Evolutionary conservation across 2,329 filamentous ascomycete species (phyloP).

Genomic region (Amauroascus verrucosus): DNA sequence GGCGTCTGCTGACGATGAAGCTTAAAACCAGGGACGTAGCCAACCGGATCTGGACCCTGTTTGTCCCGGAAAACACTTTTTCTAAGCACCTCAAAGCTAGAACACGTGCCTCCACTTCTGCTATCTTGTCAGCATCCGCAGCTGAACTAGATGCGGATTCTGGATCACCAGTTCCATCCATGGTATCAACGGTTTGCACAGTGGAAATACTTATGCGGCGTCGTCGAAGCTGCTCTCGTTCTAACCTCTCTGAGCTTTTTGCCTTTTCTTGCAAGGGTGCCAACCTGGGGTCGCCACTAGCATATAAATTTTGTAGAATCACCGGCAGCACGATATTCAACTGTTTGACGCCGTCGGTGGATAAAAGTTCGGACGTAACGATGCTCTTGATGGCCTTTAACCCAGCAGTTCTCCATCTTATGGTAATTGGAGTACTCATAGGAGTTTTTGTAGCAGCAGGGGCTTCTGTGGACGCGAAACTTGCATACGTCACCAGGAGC

Average conservation of each 20-base stretch:
- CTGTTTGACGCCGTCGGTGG: constrained; percentile 63
- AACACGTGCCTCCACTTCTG: constrained; percentile 78
- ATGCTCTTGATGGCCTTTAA: constrained; percentile 71
- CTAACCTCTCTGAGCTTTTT: constrained; percentile 56
- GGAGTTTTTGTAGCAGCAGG: constrained; percentile 38
- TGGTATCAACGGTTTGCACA: constrained; percentile 59
- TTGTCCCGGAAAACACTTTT: constrained; percentile 69
- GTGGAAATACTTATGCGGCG: constrained; percentile 72
- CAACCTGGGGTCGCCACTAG: constrained; percentile 60
- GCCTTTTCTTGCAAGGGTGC: constrained; percentile 57
- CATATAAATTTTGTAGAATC: constrained; percentile 77
- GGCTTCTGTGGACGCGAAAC: constrained; percentile 59
- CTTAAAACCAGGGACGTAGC: constrained; percentile 64
- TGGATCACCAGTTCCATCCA: constrained; percentile 49
- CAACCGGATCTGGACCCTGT: constrained; percentile 66
- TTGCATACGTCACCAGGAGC: constrained; percentile 68
- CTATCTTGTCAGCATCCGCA: constrained; percentile 76
- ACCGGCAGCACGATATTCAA: constrained; percentile 71
- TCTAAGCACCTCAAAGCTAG: constrained; percentile 78
- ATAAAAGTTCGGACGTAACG: constrained; percentile 67
- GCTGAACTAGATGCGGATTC: constrained; percentile 61
- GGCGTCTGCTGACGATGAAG: constrained; percentile 54
- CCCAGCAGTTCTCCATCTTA: constrained; percentile 66
- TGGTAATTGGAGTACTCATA: constrained; percentile 60
- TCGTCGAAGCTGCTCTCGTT: constrained; percentile 52